Evolutionary conservation across 1,139 yeast genomes (phyloP), one percentile per base, ranked within the genome.

Genomic region (Magnusiomyces paraingens): DNA sequence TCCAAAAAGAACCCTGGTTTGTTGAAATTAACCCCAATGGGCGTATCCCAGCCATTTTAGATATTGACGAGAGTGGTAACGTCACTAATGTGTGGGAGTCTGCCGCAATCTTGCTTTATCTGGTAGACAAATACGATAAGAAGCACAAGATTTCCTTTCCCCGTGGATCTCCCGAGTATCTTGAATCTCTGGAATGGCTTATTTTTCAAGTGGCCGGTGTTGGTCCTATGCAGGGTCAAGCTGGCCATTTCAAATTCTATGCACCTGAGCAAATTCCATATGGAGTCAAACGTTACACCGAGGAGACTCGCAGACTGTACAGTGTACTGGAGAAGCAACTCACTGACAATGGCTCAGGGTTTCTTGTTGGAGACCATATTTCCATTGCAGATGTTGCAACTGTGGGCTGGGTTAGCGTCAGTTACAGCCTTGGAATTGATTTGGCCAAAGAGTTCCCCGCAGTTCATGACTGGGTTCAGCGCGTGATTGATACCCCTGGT

Each of bases 181-280:
- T 76, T 66, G 75, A 74, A 58, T 74, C 76, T 61, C 63, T 77
- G 57, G 82, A 80, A 56, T 73, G 82, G 74, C 58, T 77, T 17
- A 71, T 73, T 51, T 81, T 79, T 70, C 84, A 79, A 64, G 74
- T 78, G 68, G 78, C 82, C 0, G 83, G 83, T 3, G 68, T 79
- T 50, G 82, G 84, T 17, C 84, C 86, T 54, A 77, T 77, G 75
- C 80, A 76, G 60, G 84, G 85, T 10, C 84, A 81, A 62, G 79
- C 78, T 36, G 67, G 68, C 57, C 81, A 77, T 64, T 82, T 80
- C 64, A 51, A 53, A 2, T 45, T 62, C 2, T 73, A 55, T 60
- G 79, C 82, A 3, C 66, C 70, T 0, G 83, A 66, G 52, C 72
- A 78, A 60, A 64, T 77, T 44, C 79, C 74, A 29, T 79, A 78